A percentile compares a stretch with the other conserved stretches of the same genome.
Evolutionary conservation across 1,139 yeast species (phyloP).

Genomic region (Trichomonascaceae sp.): DNA sequence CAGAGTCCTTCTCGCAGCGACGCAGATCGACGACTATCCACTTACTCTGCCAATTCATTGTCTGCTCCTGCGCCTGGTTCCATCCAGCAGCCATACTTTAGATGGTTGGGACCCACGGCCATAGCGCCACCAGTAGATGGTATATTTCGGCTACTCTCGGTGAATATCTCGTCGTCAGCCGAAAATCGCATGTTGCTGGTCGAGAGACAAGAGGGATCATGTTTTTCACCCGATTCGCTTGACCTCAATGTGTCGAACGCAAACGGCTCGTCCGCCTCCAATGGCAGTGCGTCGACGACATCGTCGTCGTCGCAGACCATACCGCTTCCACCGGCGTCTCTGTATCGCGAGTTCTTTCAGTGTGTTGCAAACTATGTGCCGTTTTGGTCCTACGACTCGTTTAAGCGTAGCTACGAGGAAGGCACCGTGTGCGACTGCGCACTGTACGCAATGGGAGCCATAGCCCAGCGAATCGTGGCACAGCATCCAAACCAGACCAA

Average conservation of each 20-base stretch:
- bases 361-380: constrained; percentile 15
- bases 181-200: background rate
- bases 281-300: too few species aligned
- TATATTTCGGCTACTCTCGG: constrained; percentile 16
- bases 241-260: constrained; percentile 1
- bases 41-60: too few species aligned
- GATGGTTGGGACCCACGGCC: constrained; percentile 22
- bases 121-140: constrained; percentile 20
- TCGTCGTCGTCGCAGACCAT: background rate
- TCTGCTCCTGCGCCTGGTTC: too few species aligned
- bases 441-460: constrained; percentile 16
- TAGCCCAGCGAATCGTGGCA: constrained; percentile 10
- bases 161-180: constrained; percentile 11
- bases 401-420: constrained; percentile 12
- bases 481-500: background rate
- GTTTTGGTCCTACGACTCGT: constrained; percentile 12
- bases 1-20: too few species aligned
- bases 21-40: too few species aligned
- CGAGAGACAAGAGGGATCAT: constrained; percentile 2
- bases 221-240: background rate
- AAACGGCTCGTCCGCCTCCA: too few species aligned
- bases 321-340: constrained; percentile 3
- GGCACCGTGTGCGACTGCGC: constrained; percentile 15
- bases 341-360: constrained; percentile 7
- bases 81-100: constrained; percentile 18